These are phyloP conservation scores for Deakozyma indianensis DNA, from an alignment of 805 yeast species.

Conservation along the genomic window DNA sequence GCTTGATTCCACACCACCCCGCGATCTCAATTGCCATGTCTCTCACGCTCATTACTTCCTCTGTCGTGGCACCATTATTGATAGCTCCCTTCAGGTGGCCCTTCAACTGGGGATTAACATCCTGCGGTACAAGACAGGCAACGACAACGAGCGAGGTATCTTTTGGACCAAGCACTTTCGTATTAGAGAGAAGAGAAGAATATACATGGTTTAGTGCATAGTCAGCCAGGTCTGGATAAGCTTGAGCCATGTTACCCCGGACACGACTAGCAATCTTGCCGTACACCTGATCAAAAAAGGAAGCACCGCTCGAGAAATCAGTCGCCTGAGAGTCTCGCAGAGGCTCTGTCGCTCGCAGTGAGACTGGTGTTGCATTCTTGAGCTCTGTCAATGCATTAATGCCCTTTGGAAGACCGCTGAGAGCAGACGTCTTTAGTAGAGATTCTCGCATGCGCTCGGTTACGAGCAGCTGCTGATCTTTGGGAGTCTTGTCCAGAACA, in stretches of 20 bases:
- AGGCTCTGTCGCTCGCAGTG: constrained; percentile 23
- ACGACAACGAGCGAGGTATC: constrained; percentile 71
- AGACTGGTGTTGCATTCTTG: constrained; percentile 47
- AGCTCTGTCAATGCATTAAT: constrained; percentile 63
- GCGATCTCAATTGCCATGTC: constrained; percentile 48
- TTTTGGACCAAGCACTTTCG: constrained; percentile 42
- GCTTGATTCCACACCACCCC: constrained; percentile 58
- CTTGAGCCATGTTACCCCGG: constrained; percentile 45
- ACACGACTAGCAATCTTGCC: constrained; percentile 62
- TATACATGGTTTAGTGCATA: constrained; percentile 62
- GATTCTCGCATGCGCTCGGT: constrained; percentile 60
- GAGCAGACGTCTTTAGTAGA: constrained; percentile 60
- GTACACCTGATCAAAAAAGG: constrained; percentile 63
- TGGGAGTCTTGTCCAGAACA: constrained; percentile 29
- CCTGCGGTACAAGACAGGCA: constrained; percentile 77
- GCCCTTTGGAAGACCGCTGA: constrained; percentile 73
- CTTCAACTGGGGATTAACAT: constrained; percentile 82
- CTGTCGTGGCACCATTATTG: constrained; percentile 57
- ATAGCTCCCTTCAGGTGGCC: constrained; percentile 83
- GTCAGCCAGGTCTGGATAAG: constrained; percentile 79
- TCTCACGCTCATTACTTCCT: constrained; percentile 47
- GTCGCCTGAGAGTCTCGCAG: constrained; percentile 12
- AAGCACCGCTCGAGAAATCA: constrained; percentile 30
- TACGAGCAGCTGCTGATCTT: constrained; percentile 15
- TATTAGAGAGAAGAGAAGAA: constrained; percentile 59